These are phyloP conservation scores for Colletotrichum theobromicola DNA, from an alignment of 2,329 filamentous ascomycete species.

Conservation along the genomic window DNA sequence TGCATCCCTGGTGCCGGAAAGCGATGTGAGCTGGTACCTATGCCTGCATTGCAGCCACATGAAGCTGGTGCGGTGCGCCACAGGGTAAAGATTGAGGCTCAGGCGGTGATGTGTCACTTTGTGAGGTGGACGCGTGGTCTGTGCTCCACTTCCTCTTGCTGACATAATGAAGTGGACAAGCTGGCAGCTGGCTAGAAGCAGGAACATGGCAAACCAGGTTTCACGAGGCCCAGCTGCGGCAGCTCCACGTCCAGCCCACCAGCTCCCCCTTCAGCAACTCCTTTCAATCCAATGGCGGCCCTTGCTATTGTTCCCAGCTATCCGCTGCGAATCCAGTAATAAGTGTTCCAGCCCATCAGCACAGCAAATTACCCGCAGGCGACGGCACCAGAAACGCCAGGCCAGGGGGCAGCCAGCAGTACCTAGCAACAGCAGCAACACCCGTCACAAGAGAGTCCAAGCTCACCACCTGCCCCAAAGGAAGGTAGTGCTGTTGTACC, in stretches of 20 bases:
- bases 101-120: background rate
- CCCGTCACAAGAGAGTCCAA: slow-evolving; percentile 10
- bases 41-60: background rate
- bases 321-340: background rate
- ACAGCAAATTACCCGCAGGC: background rate
- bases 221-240: background rate
- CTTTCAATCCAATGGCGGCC: background rate
- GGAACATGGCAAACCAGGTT: background rate
- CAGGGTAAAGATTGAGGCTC: background rate
- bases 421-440: background rate
- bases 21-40: background rate
- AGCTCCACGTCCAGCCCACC: background rate
- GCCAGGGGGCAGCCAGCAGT: background rate
- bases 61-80: background rate
- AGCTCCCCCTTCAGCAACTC: background rate
- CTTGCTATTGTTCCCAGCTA: background rate
- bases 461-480: slow-evolving; percentile 15
- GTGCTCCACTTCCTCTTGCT: background rate
- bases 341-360: slow-evolving; percentile 11
- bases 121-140: background rate
- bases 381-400: background rate
- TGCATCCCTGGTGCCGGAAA: background rate
- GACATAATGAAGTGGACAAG: background rate
- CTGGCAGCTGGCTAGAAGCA: background rate
- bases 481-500: background rate